Conservation (phyloP, 768 basidiomycete species). For the Mycena vulgaris region DNA sequence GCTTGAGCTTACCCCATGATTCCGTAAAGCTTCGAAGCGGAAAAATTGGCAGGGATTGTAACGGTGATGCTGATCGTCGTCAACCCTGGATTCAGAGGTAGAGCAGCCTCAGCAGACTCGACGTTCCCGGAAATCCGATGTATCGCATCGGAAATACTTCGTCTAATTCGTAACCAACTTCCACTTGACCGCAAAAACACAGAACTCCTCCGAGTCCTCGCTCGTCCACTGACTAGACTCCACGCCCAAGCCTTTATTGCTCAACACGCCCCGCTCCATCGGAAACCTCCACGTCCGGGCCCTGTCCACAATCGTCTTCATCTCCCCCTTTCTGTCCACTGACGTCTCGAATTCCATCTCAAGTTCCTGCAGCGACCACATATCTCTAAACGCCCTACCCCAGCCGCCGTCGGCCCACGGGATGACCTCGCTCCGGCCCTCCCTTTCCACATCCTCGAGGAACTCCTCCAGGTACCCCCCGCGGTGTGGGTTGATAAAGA, state of each 20-base stretch:
- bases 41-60: no score
- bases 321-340: not conserved
- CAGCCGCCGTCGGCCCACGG: slow-evolving; percentile 10
- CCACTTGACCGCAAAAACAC: slow-evolving; percentile 28
- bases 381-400: slow-evolving; percentile 8
- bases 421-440: slow-evolving; percentile 17
- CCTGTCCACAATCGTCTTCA: slow-evolving; percentile 16
- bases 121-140: no score
- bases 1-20: no score
- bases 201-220: not conserved
- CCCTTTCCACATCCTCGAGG: not conserved
- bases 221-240: not conserved
- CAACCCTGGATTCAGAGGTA: no score
- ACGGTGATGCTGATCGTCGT: no score
- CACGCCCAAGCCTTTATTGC: slow-evolving; percentile 14
- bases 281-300: slow-evolving; percentile 25
- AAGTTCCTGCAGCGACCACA: slow-evolving; percentile 18
- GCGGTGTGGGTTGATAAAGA: slow-evolving; percentile 18
- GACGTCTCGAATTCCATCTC: slow-evolving; percentile 29
- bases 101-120: no score
- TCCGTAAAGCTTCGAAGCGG: no score
- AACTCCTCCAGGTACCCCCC: slow-evolving; percentile 1
- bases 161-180: not conserved
- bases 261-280: slow-evolving; percentile 24
- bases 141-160: no score